Conservation (phyloP, 2,329 filamentous ascomycete species). For the Byssothecium circinans region DNA sequence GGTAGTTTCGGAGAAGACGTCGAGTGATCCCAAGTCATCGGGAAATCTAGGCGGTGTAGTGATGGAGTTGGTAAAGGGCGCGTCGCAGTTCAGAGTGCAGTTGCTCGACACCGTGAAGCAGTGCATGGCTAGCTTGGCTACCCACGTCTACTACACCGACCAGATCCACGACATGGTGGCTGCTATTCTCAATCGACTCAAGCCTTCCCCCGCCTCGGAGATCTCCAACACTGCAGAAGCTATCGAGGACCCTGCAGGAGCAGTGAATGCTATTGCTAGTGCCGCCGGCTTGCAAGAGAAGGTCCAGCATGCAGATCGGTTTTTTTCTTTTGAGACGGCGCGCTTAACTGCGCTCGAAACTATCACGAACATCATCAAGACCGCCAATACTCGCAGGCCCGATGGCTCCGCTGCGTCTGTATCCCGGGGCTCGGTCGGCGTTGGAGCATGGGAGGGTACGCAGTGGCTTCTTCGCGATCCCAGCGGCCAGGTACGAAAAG, state of each 20-base stretch:
- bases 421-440: slow-evolving; percentile 71
- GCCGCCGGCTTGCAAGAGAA: slow-evolving; percentile 57
- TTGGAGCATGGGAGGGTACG: slow-evolving; percentile 93
- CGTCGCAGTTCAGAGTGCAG: slow-evolving; percentile 59
- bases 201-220: slow-evolving; percentile 58
- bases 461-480: slow-evolving; percentile 87
- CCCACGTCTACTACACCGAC: slow-evolving; percentile 94
- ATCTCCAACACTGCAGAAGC: slow-evolving; percentile 50
- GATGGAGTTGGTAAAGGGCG: slow-evolving; percentile 49
- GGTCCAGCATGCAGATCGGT: slow-evolving; percentile 53
- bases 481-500: slow-evolving; percentile 75
- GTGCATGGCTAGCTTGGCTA: slow-evolving; percentile 88
- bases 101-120: slow-evolving; percentile 72
- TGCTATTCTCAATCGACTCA: slow-evolving; percentile 75
- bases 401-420: slow-evolving; percentile 55
- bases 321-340: slow-evolving; percentile 65
- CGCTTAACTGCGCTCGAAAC: slow-evolving; percentile 70
- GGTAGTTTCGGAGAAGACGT: slow-evolving; percentile 26
- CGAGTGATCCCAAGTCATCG: slow-evolving; percentile 17
- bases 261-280: slow-evolving; percentile 52
- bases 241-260: slow-evolving; percentile 54
- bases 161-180: slow-evolving; percentile 94
- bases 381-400: slow-evolving; percentile 65
- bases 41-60: slow-evolving; percentile 31
- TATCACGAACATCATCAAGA: slow-evolving; percentile 78